phyloP scores from a whole-genome alignment of 139 green algal species.

The Ettlia oleoabundans region DNA sequence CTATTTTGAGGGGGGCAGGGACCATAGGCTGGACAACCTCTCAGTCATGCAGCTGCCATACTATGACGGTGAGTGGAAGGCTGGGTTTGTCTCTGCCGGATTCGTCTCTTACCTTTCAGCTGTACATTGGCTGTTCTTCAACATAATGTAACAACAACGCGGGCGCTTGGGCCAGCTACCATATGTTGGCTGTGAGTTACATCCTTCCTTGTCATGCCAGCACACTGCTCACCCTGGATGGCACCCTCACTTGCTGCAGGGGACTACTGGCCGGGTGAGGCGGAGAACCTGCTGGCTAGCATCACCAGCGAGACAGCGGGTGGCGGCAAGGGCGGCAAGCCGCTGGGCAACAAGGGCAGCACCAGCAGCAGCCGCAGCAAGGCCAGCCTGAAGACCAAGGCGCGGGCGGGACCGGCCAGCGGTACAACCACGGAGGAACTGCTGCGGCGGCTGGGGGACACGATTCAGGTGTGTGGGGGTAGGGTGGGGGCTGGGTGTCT shows the following conservation, averaged over 20 bases:
- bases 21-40: slow-evolving; percentile 75
- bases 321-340: slow-evolving; percentile 7
- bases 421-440: slow-evolving; percentile 76
- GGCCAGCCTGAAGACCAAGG: slow-evolving; percentile 74
- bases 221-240: neutral
- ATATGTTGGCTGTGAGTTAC: too few relatives aligned
- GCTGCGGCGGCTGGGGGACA: slow-evolving; percentile 82
- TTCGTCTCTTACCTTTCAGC: too few relatives aligned
- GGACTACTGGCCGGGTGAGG: slow-evolving; percentile 97
- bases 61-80: slow-evolving; percentile 80
- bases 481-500: neutral
- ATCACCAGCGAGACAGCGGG: slow-evolving; percentile 45
- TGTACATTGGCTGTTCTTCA: too few relatives aligned
- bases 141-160: too few relatives aligned
- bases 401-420: slow-evolving; percentile 56
- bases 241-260: slow-evolving; percentile 42
- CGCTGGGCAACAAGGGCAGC: slow-evolving; percentile 28
- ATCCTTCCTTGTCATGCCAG: neutral
- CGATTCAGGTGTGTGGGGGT: slow-evolving; percentile 58
- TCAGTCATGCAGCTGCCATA: slow-evolving; percentile 87
- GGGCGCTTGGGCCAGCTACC: neutral
- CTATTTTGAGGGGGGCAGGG: slow-evolving; percentile 87
- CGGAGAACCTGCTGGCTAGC: slow-evolving; percentile 76
- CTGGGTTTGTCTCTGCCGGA: neutral
- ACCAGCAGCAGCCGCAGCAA: slow-evolving; percentile 44